Percentiles rank a stretch among this genome's conserved stretches.
These are phyloP conservation scores for Corylus avellana DNA, from an alignment of 306 rosid genomes.

Conservation along the genomic window DNA sequence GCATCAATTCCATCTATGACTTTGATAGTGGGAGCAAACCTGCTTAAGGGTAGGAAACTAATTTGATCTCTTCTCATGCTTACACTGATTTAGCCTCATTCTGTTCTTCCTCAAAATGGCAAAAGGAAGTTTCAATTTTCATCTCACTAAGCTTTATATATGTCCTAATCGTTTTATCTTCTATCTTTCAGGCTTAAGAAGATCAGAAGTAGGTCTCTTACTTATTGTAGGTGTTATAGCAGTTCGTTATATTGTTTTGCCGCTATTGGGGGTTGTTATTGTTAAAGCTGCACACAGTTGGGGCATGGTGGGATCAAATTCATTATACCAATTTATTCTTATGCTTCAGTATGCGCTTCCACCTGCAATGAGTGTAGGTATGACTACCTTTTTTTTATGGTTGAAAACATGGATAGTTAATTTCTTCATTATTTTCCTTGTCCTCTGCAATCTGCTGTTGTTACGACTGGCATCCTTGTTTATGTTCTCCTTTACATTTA, in stretches of 20 bases:
- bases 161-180: background rate
- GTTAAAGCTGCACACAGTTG: slow-evolving; percentile 3
- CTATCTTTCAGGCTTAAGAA: slow-evolving; percentile 1
- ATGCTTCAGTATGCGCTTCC: slow-evolving; percentile 8
- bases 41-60: slow-evolving; percentile 34
- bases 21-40: slow-evolving; percentile 52
- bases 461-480: background rate
- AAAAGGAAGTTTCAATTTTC: background rate
- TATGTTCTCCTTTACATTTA: background rate
- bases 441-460: background rate
- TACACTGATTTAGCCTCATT: background rate
- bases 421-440: background rate
- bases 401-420: background rate
- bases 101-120: background rate
- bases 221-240: background rate
- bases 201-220: slow-evolving; percentile 2
- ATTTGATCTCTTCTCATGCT: background rate
- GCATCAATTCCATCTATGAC: slow-evolving; percentile 46
- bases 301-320: slow-evolving; percentile 13
- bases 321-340: slow-evolving; percentile 9
- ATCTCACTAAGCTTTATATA: background rate
- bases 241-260: slow-evolving; percentile 1
- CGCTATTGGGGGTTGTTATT: slow-evolving; percentile 8
- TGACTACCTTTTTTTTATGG: background rate
- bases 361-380: slow-evolving; percentile 16